phyloP scores from a whole-genome alignment of 2,329 filamentous ascomycete species.

The Rutstroemia sp. region DNA sequence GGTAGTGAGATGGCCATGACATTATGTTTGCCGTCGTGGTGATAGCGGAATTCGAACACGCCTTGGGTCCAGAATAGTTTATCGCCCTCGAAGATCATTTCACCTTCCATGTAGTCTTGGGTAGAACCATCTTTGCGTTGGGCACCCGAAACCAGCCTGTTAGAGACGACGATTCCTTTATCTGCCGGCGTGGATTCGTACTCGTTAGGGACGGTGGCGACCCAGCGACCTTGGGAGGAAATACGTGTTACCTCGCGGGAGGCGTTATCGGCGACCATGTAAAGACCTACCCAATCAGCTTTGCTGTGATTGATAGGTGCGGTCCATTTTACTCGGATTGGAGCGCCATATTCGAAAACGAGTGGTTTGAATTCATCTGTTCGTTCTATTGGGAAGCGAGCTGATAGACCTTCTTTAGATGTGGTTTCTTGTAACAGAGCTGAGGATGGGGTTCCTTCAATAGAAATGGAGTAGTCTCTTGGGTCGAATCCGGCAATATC shows the following conservation, averaged over 20 bases:
- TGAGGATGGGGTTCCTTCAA: slow-evolving; percentile 58
- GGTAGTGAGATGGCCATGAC: slow-evolving; percentile 92
- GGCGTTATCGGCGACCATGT: slow-evolving; percentile 90
- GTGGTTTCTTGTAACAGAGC: slow-evolving; percentile 43
- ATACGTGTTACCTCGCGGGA: slow-evolving; percentile 79
- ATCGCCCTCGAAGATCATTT: slow-evolving; percentile 83
- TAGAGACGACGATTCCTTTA: slow-evolving; percentile 64
- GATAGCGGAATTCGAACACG: slow-evolving; percentile 94
- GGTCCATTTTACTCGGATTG: slow-evolving; percentile 84
- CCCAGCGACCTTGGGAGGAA: slow-evolving; percentile 82
- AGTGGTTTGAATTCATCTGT: slow-evolving; percentile 62
- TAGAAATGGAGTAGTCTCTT: slow-evolving; percentile 69
- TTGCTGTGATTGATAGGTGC: slow-evolving; percentile 82
- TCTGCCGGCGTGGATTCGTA: slow-evolving; percentile 74
- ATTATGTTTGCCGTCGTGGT: slow-evolving; percentile 86
- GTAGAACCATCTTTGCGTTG: slow-evolving; percentile 40
- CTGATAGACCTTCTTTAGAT: slow-evolving; percentile 66
- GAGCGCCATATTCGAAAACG: slow-evolving; percentile 80
- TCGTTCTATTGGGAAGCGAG: slow-evolving; percentile 55
- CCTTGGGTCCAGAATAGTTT: slow-evolving; percentile 97
- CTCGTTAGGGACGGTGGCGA: slow-evolving; percentile 66
- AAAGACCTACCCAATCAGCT: slow-evolving; percentile 92
- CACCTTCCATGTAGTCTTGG: slow-evolving; percentile 61
- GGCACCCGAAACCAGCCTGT: slow-evolving; percentile 47
- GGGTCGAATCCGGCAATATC: slow-evolving; percentile 75